Base-by-base conservation (phyloP, 208 protist genomes). In the Trypanosoma theileri region DNA sequence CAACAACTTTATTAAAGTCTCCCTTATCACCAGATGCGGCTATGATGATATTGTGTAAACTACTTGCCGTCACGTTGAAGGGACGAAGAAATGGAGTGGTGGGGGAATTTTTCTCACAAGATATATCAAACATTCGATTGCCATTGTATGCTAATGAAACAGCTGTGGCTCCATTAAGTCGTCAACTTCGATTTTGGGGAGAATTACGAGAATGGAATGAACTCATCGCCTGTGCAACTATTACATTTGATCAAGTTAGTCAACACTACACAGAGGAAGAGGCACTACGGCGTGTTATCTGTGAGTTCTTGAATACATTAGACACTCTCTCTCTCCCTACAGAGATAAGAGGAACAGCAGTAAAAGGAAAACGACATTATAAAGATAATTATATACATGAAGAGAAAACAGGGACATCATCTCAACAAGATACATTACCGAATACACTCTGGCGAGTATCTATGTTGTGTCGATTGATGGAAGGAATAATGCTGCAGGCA, bases 11-110 rank as follows among this genome's bases (percentile, higher is more conserved):
- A 35, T 35, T 35, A 35, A 35, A 35, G 4, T 35, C 28, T 35
- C 28, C 4, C 28, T 6, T 35, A 35, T 8, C 28, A 35, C 28
- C 28, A 35, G 55, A 69, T 12, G 69, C 64, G n/a, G 50, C 55
- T 17, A 55, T 75, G 0, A 69, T 35, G 19, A 56, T 75, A 13
- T 19, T 75, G 17, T 69, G 62, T 65, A 14, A 55, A 35, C 24
- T 75, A 41, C 35, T 75, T 11, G 62, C 62, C 54, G 35, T 75
- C 40, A 24, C 68, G 28, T 22, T 73, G 17, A 66, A 67, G 31
- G 26, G 4, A 26, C 46, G 60, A 14, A 35, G 31, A n/a, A 44
- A 53, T 8, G 45, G 22, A 11, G 42, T 40, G 1, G 52, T 45
- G 14, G 10, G 13, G 24, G 68, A 66, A 22, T 73, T 63, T 41